Evolutionary conservation across 352 stramenopile species (phyloP).

Genomic region (Pythium myriotylum): DNA sequence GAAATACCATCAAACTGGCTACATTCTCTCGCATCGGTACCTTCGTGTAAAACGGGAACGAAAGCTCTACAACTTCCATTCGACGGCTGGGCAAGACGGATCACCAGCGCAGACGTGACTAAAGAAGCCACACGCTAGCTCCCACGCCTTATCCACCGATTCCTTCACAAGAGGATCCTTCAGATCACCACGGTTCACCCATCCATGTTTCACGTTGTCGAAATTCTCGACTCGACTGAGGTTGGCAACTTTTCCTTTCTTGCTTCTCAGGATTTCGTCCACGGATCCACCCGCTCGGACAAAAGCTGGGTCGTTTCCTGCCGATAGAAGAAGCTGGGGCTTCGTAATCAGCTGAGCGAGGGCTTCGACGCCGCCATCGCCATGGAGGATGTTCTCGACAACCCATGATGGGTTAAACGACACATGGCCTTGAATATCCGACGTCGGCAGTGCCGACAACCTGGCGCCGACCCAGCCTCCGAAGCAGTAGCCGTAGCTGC

Average conservation of each 20-base stretch:
- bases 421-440: constrained; percentile 23
- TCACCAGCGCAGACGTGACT: not conserved
- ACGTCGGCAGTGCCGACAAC: constrained; percentile 1
- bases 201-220: constrained; percentile 48
- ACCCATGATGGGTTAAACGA: constrained; percentile 24
- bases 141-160: constrained; percentile 42
- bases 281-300: constrained; percentile 28
- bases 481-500: constrained; percentile 25
- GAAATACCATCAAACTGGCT: no score
- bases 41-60: no score
- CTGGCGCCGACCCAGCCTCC: constrained; percentile 6
- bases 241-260: no score
- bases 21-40: no score
- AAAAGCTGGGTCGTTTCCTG: constrained; percentile 38
- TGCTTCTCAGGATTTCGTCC: no score
- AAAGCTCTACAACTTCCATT: no score
- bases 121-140: not conserved
- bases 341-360: constrained; percentile 35
- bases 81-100: no score
- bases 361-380: constrained; percentile 34
- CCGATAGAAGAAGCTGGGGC: constrained; percentile 39
- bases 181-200: constrained; percentile 53
- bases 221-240: constrained; percentile 30
- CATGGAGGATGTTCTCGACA: constrained; percentile 36
- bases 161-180: constrained; percentile 31